Evolutionary conservation across 345 rosid species (phyloP).

Genomic region (Salix arbutifolia): DNA sequence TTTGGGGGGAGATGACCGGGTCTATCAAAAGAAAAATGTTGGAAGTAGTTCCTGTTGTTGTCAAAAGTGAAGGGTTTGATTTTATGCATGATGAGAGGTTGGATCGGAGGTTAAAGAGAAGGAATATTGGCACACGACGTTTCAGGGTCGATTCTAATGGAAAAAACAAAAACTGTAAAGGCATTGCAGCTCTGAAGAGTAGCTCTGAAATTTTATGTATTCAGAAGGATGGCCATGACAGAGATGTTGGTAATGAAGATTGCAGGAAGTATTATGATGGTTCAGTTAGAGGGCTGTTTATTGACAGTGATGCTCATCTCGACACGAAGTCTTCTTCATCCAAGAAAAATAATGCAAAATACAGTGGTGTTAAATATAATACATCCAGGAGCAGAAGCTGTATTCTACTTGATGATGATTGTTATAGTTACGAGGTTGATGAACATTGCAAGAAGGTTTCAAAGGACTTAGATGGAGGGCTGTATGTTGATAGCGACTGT

Average conservation of each 20-base stretch:
- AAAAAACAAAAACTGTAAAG: neutral
- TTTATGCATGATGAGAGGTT: constrained; percentile 13
- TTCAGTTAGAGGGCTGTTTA: neutral
- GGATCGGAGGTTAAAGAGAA: constrained; percentile 33
- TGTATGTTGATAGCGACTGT: neutral
- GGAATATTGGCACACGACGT: constrained; percentile 12
- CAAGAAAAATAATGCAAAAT: neutral
- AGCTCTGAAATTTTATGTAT: neutral
- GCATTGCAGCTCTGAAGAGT: neutral
- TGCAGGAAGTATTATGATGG: neutral
- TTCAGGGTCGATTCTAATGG: neutral
- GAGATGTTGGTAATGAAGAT: neutral
- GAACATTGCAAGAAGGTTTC: neutral
- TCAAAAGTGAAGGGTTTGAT: neutral
- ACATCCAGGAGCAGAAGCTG: neutral
- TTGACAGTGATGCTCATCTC: neutral
- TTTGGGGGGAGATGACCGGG: constrained; percentile 1
- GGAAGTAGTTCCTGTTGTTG: neutral
- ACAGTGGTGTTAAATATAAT: neutral
- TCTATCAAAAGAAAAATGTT: neutral
- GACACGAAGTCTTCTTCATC: neutral
- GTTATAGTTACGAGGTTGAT: neutral
- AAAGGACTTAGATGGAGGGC: neutral
- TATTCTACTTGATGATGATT: neutral
- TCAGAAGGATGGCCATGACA: neutral